Percentiles rank a stretch among this genome's conserved stretches.
Evolutionary conservation across 129 eudicot species (phyloP).

Genomic region (Lactuca saligna): DNA sequence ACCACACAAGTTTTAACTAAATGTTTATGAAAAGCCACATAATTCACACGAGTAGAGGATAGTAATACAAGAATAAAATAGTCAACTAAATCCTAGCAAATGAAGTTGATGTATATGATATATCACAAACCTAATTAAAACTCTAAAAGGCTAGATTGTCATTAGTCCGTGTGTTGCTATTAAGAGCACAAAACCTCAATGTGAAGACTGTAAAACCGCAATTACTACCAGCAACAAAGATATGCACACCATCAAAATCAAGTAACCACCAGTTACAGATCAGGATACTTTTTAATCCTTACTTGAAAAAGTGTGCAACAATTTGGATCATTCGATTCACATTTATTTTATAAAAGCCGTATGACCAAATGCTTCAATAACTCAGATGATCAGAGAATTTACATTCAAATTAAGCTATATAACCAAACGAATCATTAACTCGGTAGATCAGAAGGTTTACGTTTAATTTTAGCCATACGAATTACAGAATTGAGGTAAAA

Average conservation of each 20-base stretch:
- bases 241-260: not conserved
- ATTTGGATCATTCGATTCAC: constrained; percentile 2
- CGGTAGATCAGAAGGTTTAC: not conserved
- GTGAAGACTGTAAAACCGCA: not conserved
- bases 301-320: not conserved
- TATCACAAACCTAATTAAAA: constrained; percentile 3
- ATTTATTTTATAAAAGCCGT: constrained; percentile 2
- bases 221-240: not conserved
- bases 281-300: constrained; percentile 1
- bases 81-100: not conserved
- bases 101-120: not conserved
- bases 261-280: constrained; percentile 12
- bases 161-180: not conserved
- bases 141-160: not conserved
- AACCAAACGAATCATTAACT: not conserved
- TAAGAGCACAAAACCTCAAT: not conserved
- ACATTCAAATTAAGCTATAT: not conserved
- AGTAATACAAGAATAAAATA: not conserved
- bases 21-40: constrained; percentile 10
- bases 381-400: not conserved
- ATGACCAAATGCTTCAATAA: not conserved
- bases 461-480: not conserved
- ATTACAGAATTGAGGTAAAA: not conserved
- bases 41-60: not conserved
- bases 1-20: not conserved